Base-by-base conservation (phyloP, 495 filamentous ascomycete species). In the Penicillium subrubescens region DNA sequence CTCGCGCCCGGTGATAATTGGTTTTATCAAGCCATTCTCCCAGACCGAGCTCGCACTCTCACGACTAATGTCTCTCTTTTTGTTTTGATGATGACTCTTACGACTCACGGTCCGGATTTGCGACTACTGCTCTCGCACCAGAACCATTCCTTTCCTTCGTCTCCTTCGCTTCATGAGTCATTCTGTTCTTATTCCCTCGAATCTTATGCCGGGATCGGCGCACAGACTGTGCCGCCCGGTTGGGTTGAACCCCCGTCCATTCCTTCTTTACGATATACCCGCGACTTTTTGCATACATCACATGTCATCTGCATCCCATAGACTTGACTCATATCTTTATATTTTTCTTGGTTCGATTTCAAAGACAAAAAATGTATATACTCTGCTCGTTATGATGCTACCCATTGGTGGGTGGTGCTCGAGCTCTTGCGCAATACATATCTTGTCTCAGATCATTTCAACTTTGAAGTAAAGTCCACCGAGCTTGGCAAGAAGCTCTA, bases 61-160 rank as follows among this genome's bases (percentile, higher is more conserved):
- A 80, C 68, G 76, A 78, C 56, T 78, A 77, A 80, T 77, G 75
- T 67, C 64, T 75, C 63, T 65, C 59, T 65, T 67, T 55, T 39
- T 43, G 39, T 61, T 10, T 19, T 65, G 12, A 60, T 71, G 65
- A 74, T 73, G 75, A 78, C 65, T 77, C 63, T 72, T 65, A 78
- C 65, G 74, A 78, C 68, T 67, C 58, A 50, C 67, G 67, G 67
- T 70, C 46, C 46, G 53, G 65, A 68, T 23, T 55, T 64, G 72
- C 73, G 76, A 80, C 78, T 80, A 77, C 76, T 78, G 72, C 69
- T 64, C 76, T 80, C 78, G 78, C 71, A 44, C 57, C 55, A 65
- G 61, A 65, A 67, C 73, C 68, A 71, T 78, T 67, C 70, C 72
- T 67, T 74, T 78, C 69, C 71, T 80, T 71, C 65, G 64, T 71